These are phyloP conservation scores for Anisogramma anomala DNA, from an alignment of 2,329 filamentous ascomycete genomes.

Conservation along the genomic window DNA sequence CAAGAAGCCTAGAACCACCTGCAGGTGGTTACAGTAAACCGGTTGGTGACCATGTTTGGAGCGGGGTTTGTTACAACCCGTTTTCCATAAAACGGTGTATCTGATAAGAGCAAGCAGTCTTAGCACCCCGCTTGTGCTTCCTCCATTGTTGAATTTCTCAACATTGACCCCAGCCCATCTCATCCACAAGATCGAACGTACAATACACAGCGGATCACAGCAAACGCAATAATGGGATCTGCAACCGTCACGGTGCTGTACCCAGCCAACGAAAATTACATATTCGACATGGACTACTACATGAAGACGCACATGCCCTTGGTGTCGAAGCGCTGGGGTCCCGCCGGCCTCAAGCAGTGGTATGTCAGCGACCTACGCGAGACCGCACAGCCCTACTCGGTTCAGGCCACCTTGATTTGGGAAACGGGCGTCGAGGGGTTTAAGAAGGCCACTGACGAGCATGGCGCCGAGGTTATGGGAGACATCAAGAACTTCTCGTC, in stretches of 20 bases:
- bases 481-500: slow-evolving; percentile 26
- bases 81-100: no score
- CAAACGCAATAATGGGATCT: slow-evolving; percentile 9
- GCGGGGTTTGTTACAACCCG: no score
- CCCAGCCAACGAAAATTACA: slow-evolving; percentile 26
- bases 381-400: slow-evolving; percentile 15
- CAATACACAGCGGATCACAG: no score
- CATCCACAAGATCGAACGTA: no score
- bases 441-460: slow-evolving; percentile 13
- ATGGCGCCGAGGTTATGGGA: slow-evolving; percentile 17
- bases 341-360: slow-evolving; percentile 28
- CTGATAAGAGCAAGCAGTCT: no score
- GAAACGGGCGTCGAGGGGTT: slow-evolving; percentile 19
- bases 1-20: no score
- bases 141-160: no score
- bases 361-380: slow-evolving; percentile 19
- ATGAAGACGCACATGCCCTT: slow-evolving; percentile 34
- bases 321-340: slow-evolving; percentile 27
- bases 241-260: slow-evolving; percentile 26
- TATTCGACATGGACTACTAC: slow-evolving; percentile 40
- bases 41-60: no score
- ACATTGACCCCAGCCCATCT: no score
- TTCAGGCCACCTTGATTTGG: slow-evolving; percentile 23
- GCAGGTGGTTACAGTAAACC: no score
- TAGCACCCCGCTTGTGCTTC: no score